Percentiles rank a stretch among this genome's conserved stretches.
Evolutionary conservation across 192 early-diverging fungal species (phyloP).

Genomic region (Coemansia sp.): DNA sequence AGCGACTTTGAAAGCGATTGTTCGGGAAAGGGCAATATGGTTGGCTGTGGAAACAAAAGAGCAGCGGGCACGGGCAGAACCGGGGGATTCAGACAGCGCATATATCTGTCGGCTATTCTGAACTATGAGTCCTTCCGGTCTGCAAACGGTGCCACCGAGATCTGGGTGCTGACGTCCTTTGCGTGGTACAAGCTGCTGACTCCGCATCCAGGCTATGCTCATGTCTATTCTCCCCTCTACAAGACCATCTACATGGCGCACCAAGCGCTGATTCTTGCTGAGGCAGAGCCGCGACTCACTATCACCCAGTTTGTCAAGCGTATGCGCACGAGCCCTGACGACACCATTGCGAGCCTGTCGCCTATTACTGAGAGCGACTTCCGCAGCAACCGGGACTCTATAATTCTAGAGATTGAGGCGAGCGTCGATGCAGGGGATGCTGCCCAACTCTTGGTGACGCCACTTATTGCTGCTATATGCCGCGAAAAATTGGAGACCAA

Average conservation of each 20-base stretch:
- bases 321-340: slow-evolving; percentile 21
- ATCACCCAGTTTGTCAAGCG: slow-evolving; percentile 24
- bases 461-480: slow-evolving; percentile 35
- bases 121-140: slow-evolving; percentile 42
- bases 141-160: slow-evolving; percentile 26
- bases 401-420: slow-evolving; percentile 42
- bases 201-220: slow-evolving; percentile 34
- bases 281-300: slow-evolving; percentile 5
- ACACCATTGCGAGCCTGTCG: slow-evolving; percentile 20
- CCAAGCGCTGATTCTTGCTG: slow-evolving; percentile 28
- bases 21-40: not conserved
- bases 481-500: not conserved
- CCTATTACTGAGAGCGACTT: slow-evolving; percentile 34
- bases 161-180: slow-evolving; percentile 55
- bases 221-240: slow-evolving; percentile 32
- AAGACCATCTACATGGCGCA: slow-evolving; percentile 48
- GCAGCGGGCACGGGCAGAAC: slow-evolving; percentile 18
- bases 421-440: slow-evolving; percentile 28
- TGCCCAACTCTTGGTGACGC: slow-evolving; percentile 24
- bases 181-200: slow-evolving; percentile 54
- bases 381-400: slow-evolving; percentile 32
- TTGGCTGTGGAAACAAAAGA: not conserved
- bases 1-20: slow-evolving; percentile 11
- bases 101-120: slow-evolving; percentile 44
- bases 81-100: slow-evolving; percentile 36